A percentile compares a stretch with the other conserved stretches of the same genome.
phyloP scores from a whole-genome alignment of 208 protist genomes.

The Angomonas desouzai region DNA sequence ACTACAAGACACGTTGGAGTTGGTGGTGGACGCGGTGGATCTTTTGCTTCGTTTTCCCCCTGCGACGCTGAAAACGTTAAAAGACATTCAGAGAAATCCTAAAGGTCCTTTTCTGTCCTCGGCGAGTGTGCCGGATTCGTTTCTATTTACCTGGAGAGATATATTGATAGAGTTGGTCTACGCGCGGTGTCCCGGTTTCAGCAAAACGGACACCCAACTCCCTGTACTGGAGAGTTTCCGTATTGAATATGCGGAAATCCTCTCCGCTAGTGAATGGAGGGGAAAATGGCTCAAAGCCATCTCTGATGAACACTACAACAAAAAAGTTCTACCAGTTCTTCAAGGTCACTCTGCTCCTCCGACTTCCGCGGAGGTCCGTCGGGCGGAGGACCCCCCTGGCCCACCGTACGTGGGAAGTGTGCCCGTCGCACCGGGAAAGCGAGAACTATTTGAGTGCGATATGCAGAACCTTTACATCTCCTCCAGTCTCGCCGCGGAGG shows the following conservation, averaged over 20 bases:
- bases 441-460: constrained; percentile 47
- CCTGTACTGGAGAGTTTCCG: neutral
- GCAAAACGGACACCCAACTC: neutral
- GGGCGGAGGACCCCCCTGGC: neutral
- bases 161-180: neutral
- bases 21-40: constrained; percentile 14
- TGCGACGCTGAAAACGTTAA: neutral
- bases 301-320: neutral
- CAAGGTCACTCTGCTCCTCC: neutral
- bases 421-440: constrained; percentile 26
- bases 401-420: constrained; percentile 23
- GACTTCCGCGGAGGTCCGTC: neutral
- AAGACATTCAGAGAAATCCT: neutral
- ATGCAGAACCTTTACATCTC: constrained; percentile 63
- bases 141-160: neutral
- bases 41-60: neutral
- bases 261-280: constrained; percentile 13
- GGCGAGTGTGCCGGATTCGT: neutral
- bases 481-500: constrained; percentile 49
- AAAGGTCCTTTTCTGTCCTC: constrained; percentile 1
- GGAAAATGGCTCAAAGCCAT: neutral
- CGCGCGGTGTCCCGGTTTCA: neutral
- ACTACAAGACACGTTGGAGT: neutral
- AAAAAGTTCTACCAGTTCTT: neutral
- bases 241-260: neutral